Evolutionary conservation across 768 basidiomycete species (phyloP).

Genomic region (Mycena alexandri): DNA sequence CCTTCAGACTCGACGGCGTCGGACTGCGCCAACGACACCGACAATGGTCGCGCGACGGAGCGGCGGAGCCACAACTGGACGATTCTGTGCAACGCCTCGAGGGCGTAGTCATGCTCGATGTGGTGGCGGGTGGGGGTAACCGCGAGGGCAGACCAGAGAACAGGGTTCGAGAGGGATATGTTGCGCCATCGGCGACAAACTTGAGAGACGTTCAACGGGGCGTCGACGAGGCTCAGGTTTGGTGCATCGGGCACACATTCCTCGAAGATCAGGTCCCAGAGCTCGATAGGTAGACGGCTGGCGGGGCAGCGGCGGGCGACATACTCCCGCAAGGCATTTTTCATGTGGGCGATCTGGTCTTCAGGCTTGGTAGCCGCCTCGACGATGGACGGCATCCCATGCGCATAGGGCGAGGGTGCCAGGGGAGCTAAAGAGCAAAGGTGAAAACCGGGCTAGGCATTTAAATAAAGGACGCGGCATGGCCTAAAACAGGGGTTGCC

Average conservation of each 20-base stretch:
- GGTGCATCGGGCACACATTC: neutral
- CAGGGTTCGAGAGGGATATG: constrained; percentile 26
- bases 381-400: constrained; percentile 17
- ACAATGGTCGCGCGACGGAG: constrained; percentile 10
- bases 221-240: constrained; percentile 11
- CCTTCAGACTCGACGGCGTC: constrained; percentile 7
- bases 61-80: constrained; percentile 28
- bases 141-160: constrained; percentile 24
- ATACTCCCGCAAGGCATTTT: constrained; percentile 16
- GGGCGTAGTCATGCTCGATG: constrained; percentile 1
- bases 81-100: constrained; percentile 18
- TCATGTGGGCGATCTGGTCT: constrained; percentile 14
- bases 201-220: constrained; percentile 33
- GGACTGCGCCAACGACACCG: constrained; percentile 19
- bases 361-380: neutral
- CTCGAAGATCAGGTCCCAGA: constrained; percentile 33
- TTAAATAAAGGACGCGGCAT: no score
- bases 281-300: constrained; percentile 30
- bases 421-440: neutral
- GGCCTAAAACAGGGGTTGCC: no score
- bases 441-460: no score
- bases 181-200: constrained; percentile 32
- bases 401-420: neutral
- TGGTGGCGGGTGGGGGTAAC: constrained; percentile 20
- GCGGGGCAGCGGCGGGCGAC: constrained; percentile 23